phyloP scores from a whole-genome alignment of 257 asterid genomes.

The Solanum gandarillasii region DNA sequence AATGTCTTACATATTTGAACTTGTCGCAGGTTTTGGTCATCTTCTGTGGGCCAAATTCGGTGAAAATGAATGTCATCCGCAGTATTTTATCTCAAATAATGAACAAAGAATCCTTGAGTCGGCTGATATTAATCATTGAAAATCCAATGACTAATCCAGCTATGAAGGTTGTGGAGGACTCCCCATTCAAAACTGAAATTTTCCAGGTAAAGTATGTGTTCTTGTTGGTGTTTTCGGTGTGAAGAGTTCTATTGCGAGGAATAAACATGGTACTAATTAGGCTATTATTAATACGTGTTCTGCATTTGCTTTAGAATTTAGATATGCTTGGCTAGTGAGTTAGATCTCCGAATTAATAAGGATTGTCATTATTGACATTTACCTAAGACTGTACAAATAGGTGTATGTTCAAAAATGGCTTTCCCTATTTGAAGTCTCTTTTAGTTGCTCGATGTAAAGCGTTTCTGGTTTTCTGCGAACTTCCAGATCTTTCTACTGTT shows the following conservation, averaged over 20 bases:
- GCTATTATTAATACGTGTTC: neutral
- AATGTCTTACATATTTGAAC: neutral
- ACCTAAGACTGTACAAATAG: neutral
- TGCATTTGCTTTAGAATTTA: neutral
- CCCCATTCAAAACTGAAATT: slow-evolving; percentile 56
- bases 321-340: neutral
- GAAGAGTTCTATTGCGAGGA: neutral
- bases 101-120: slow-evolving; percentile 34
- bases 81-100: slow-evolving; percentile 21
- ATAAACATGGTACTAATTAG: neutral
- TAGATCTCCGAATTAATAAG: neutral
- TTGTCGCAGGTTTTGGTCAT: slow-evolving; percentile 48
- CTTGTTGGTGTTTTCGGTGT: neutral
- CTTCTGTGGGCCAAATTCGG: slow-evolving; percentile 34
- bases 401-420: neutral
- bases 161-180: slow-evolving; percentile 40
- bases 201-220: slow-evolving; percentile 46
- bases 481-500: neutral
- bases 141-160: slow-evolving; percentile 62
- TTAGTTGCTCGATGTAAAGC: neutral
- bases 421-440: neutral
- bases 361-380: neutral
- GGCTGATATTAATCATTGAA: slow-evolving; percentile 58
- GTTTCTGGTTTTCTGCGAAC: neutral
- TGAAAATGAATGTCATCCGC: slow-evolving; percentile 50